These are phyloP conservation scores for Phragmites australis DNA, from an alignment of 176 grass and related monocot species.

Conservation along the genomic window DNA sequence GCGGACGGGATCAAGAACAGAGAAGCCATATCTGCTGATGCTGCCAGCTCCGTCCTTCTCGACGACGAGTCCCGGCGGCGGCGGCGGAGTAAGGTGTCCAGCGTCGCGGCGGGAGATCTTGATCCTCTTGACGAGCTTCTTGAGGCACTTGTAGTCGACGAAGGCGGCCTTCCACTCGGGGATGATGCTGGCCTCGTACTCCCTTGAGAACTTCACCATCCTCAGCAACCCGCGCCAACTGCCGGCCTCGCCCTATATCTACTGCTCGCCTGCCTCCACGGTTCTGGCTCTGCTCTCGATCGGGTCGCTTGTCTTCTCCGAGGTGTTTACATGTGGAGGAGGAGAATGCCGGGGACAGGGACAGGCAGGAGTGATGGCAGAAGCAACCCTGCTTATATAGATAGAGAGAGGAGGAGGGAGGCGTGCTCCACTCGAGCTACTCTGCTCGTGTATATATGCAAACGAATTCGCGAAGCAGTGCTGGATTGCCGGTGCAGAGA, in stretches of 20 bases:
- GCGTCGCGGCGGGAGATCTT: slow-evolving; percentile 46
- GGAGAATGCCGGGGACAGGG: slow-evolving; percentile 34
- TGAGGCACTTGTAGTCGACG: slow-evolving; percentile 81
- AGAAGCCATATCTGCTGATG: slow-evolving; percentile 52
- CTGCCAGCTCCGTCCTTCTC: neutral
- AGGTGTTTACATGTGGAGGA: slow-evolving; percentile 8
- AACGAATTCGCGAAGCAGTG: neutral
- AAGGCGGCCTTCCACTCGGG: slow-evolving; percentile 69
- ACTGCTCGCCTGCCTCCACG: neutral
- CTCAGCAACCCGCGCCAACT: neutral
- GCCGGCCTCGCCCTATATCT: neutral
- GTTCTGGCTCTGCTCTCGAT: no score
- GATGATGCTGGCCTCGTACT: slow-evolving; percentile 80
- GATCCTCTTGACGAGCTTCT: slow-evolving; percentile 85
- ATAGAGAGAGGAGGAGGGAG: neutral
- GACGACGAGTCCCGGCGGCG: neutral
- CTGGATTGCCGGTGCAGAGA: neutral
- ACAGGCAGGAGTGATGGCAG: slow-evolving; percentile 33
- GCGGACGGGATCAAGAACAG: slow-evolving; percentile 69
- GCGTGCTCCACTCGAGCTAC: neutral
- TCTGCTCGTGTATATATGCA: neutral
- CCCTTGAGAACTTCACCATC: slow-evolving; percentile 97
- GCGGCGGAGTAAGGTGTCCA: neutral
- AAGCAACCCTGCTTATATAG: slow-evolving; percentile 47
- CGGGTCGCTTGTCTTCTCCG: neutral